Evolutionary conservation across 352 stramenopile genomes (phyloP).

Genomic region (Elongisporangium senticosum): DNA sequence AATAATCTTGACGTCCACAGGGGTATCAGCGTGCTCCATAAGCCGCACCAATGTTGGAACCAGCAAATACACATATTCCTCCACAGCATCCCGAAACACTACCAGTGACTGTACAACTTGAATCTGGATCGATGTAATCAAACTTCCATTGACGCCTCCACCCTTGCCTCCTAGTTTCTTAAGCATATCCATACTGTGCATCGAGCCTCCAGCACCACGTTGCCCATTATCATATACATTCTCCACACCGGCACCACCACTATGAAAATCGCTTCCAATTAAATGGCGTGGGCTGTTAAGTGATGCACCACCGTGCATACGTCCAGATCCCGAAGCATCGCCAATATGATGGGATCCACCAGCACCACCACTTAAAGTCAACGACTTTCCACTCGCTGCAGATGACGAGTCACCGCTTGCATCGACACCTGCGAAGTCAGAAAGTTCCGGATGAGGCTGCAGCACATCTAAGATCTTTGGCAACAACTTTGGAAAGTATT

Average conservation of each 20-base stretch:
- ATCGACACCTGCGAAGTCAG: slow-evolving; percentile 44
- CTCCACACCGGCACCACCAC: slow-evolving; percentile 9
- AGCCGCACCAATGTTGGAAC: slow-evolving; percentile 92
- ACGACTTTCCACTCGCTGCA: slow-evolving; percentile 2
- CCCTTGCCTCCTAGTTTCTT: slow-evolving; percentile 14
- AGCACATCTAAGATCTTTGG: slow-evolving; percentile 86
- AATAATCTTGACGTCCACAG: slow-evolving; percentile 71
- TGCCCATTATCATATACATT: slow-evolving; percentile 14
- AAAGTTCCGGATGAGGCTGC: slow-evolving; percentile 68
- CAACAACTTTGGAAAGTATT: slow-evolving; percentile 87
- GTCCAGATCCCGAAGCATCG: slow-evolving; percentile 7
- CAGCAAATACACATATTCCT: slow-evolving; percentile 94
- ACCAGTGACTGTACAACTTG: slow-evolving; percentile 87
- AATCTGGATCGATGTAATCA: slow-evolving; percentile 51
- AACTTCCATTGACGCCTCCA: slow-evolving; percentile 8
- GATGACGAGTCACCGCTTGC: slow-evolving; percentile 16
- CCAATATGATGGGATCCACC: slow-evolving; percentile 7
- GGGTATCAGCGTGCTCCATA: slow-evolving; percentile 87
- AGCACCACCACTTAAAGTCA: slow-evolving; percentile 22
- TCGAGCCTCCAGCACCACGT: slow-evolving; percentile 1
- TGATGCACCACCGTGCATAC: neutral
- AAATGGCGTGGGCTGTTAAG: neutral
- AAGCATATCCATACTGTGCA: slow-evolving; percentile 11
- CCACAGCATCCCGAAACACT: slow-evolving; percentile 88
- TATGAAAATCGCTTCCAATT: neutral